Percentiles rank a stretch among this genome's conserved stretches.
Conservation (phyloP, 148 eudicot genomes). For the Amaranthus cruentus region DNA sequence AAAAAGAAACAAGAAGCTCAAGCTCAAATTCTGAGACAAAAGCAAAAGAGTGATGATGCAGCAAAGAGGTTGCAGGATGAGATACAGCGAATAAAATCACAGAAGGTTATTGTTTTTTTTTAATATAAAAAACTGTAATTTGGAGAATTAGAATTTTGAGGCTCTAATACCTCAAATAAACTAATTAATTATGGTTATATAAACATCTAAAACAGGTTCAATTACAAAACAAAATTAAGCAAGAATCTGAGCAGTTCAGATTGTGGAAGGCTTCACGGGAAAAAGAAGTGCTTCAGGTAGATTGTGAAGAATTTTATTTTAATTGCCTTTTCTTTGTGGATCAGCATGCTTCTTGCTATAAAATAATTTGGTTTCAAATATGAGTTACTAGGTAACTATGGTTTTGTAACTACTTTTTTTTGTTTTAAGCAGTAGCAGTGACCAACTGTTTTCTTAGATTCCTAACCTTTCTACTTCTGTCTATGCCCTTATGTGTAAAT, state of each 20-base stretch:
- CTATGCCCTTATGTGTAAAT: not conserved
- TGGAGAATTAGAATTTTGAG: not conserved
- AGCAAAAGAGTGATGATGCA: slow-evolving; percentile 95
- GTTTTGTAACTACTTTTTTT: too few relatives aligned
- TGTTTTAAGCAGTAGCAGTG: too few relatives aligned
- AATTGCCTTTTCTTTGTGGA: too few relatives aligned
- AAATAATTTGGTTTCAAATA: too few relatives aligned
- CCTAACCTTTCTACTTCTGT: not conserved
- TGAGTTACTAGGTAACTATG: too few relatives aligned
- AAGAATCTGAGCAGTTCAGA: slow-evolving; percentile 96
- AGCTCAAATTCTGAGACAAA: slow-evolving; percentile 84
- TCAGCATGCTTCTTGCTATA: too few relatives aligned
- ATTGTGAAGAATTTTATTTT: not conserved
- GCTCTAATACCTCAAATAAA: not conserved
- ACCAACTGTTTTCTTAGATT: not conserved
- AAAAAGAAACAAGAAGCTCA: slow-evolving; percentile 98
- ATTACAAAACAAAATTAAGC: slow-evolving; percentile 94
- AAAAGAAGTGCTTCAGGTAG: slow-evolving; percentile 98
- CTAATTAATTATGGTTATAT: not conserved
- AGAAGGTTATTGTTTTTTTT: slow-evolving; percentile 49
- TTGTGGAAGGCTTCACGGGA: slow-evolving; percentile 91
- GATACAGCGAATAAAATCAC: slow-evolving; percentile 90
- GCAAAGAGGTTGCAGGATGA: slow-evolving; percentile 90
- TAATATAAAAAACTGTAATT: not conserved
- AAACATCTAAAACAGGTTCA: slow-evolving; percentile 50